A percentile compares a stretch with the other conserved stretches of the same genome.
These are phyloP conservation scores for Camptophora hylomeconis DNA, from an alignment of 2,329 filamentous ascomycete species.

Conservation along the genomic window DNA sequence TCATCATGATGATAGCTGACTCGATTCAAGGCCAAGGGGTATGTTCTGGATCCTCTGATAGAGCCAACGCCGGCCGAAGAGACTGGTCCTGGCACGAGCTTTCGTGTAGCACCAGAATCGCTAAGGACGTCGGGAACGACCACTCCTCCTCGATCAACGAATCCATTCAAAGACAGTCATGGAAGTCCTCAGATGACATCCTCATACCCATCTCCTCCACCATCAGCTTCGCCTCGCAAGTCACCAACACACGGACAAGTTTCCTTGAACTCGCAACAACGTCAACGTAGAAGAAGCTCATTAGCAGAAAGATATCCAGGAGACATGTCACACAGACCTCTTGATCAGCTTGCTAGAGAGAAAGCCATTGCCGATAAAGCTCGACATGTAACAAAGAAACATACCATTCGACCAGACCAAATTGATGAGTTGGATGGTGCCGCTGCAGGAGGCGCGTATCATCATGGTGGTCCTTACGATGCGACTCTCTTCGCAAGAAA, in stretches of 20 bases:
- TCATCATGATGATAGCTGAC: constrained; percentile 2
- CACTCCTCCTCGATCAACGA: constrained; percentile 5
- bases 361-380: constrained; percentile 36
- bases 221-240: constrained; percentile 39
- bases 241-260: constrained; percentile 12
- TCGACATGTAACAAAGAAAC: constrained; percentile 52
- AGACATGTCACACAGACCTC: constrained; percentile 14
- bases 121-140: constrained; percentile 5
- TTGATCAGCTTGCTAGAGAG: constrained; percentile 15
- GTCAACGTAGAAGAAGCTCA: constrained; percentile 33
- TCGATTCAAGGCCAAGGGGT: constrained; percentile 45
- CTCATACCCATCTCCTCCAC: constrained; percentile 38
- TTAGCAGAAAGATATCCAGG: constrained; percentile 14
- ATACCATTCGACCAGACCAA: constrained; percentile 56
- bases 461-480: constrained; percentile 86
- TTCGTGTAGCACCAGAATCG: constrained; percentile 19
- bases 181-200: constrained; percentile 2
- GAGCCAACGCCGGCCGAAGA: constrained; percentile 55
- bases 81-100: constrained; percentile 50
- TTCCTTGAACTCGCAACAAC: constrained; percentile 7
- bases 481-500: constrained; percentile 67
- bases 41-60: constrained; percentile 56
- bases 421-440: constrained; percentile 63
- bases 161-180: constrained; percentile 10
- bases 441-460: constrained; percentile 42